Base-by-base conservation (phyloP, 1,284 basidiomycete species). In the Jaminaea rosea region DNA sequence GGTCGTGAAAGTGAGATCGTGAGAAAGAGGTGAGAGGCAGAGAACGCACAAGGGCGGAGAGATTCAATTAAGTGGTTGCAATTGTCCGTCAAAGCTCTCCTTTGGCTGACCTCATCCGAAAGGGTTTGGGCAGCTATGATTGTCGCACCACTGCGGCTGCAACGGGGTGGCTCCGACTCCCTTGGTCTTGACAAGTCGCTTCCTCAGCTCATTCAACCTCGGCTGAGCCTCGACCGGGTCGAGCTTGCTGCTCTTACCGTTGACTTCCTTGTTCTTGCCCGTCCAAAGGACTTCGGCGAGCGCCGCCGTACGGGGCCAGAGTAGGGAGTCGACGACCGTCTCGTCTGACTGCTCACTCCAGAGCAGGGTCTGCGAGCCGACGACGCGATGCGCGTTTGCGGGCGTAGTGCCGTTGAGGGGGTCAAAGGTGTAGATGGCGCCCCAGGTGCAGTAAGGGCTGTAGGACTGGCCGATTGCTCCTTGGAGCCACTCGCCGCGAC, bases 271-370 rank as follows among this genome's bases (percentile, higher is more conserved):
- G 3, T 11, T 4, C 4, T 79, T 77, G 0, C 88, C 85, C 2
- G 81, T 83, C 87, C 87, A 90, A 76, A 85, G 89, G 15, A 89
- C 53, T 77, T 91, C 88, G 0, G 86, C 86, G 4, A 82, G 81
- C 0, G 83, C 79, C 0, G 86, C 85, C 7, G 86, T 84, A 48
- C 87, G 80, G 1, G 88, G 88, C 75, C 87, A 90, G 8, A 82
- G 77, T 52, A 83, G 81, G 0, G 79, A 65, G 63, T 90, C 86
- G 47, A 90, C 74, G 69, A 86, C 88, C 49, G 79, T 77, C 11
- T 82, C 80, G 41, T 81, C 80, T 2, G 83, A 81, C 73, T 88
- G 85, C 75, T 89, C 86, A 2, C 83, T 79, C 87, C 87, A 89
- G 1, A 89, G 77, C 2, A 85, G 80, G 23, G 83, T 81, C 78